Evolutionary conservation across 371 early-diverging fungal genomes (phyloP).

Genomic region (Apophysomyces variabilis): DNA sequence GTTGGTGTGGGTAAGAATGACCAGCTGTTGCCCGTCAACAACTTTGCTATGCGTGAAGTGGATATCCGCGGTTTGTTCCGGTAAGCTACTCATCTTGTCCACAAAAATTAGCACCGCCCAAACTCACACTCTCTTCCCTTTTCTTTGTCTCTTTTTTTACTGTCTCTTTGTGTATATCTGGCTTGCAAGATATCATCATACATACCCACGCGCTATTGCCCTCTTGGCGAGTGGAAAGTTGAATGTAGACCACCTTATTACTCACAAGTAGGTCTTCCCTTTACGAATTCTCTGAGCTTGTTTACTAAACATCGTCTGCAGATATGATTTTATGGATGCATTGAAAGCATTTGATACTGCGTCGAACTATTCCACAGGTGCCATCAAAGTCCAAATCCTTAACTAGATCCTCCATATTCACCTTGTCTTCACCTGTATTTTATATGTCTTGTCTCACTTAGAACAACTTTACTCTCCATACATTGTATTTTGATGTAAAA

Average conservation of each 20-base stretch:
- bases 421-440: neutral
- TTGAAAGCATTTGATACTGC: conserved; percentile 48
- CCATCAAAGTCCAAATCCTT: conserved; percentile 50
- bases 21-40: conserved; percentile 48
- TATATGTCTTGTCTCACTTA: neutral
- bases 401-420: conserved; percentile 25
- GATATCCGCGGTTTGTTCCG: conserved; percentile 48
- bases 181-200: conserved; percentile 40
- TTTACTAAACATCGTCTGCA: neutral
- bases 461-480: neutral
- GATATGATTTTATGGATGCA: conserved; percentile 48
- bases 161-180: too few relatives aligned
- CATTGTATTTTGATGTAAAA: too few relatives aligned
- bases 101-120: neutral
- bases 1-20: conserved; percentile 55
- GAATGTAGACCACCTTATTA: conserved; percentile 48
- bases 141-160: too few relatives aligned
- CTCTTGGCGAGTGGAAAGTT: conserved; percentile 36
- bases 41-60: conserved; percentile 57
- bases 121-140: neutral
- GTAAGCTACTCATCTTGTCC: conserved; percentile 9
- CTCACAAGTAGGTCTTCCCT: conserved; percentile 20
- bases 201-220: conserved; percentile 48
- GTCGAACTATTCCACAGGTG: conserved; percentile 39
- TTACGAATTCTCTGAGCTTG: neutral